phyloP scores from a whole-genome alignment of 305 asterid genomes.

The Ajuga reptans region DNA sequence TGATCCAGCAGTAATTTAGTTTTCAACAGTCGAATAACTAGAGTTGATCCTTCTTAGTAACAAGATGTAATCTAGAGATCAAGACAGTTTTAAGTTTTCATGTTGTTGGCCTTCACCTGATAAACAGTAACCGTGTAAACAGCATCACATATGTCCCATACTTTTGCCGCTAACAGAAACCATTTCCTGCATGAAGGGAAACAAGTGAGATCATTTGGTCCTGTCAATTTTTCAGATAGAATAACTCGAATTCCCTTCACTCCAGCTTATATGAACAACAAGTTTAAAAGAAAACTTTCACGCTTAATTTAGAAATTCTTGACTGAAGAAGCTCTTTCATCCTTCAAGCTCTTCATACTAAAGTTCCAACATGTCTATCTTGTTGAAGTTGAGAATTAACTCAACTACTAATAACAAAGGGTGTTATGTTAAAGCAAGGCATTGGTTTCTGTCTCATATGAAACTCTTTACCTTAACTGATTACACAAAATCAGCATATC shows the following conservation, averaged over 20 bases:
- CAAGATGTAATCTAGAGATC: neutral
- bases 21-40: constrained; percentile 6
- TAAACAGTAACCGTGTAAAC: neutral
- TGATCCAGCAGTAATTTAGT: neutral
- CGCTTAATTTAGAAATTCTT: neutral
- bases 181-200: constrained; percentile 15
- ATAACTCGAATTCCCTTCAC: neutral
- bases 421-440: neutral
- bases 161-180: constrained; percentile 2
- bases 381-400: neutral
- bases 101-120: neutral
- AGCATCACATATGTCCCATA: neutral
- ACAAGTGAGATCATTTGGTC: neutral
- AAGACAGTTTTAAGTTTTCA: neutral
- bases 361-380: neutral
- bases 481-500: neutral
- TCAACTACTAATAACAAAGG: neutral
- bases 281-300: neutral
- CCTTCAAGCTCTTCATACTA: neutral
- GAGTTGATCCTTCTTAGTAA: neutral
- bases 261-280: too few species aligned
- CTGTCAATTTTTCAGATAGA: neutral
- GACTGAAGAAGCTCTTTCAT: neutral
- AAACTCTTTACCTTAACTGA: neutral
- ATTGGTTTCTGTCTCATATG: neutral